Percentiles rank a stretch among this genome's conserved stretches.
These are phyloP conservation scores for Trichoderma orchidacearum DNA, from an alignment of 495 filamentous ascomycete species.

Conservation along the genomic window DNA sequence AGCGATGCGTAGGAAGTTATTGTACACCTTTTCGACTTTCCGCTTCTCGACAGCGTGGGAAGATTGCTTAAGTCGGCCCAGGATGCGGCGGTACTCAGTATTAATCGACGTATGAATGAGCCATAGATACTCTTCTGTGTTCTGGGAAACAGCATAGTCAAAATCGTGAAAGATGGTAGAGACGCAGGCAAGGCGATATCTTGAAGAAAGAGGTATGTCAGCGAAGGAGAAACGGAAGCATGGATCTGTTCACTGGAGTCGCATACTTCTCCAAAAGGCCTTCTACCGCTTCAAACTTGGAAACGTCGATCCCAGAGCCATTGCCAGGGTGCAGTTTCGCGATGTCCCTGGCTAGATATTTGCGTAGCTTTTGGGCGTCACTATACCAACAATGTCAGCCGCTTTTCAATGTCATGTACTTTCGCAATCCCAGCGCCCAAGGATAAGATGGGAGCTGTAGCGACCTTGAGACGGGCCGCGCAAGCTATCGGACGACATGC, in stretches of 20 bases:
- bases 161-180: constrained; percentile 62
- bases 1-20: constrained; percentile 70
- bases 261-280: constrained; percentile 16
- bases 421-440: background rate
- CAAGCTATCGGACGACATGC: background rate
- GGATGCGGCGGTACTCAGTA: constrained; percentile 52
- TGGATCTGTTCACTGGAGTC: background rate
- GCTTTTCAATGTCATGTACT: background rate
- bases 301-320: constrained; percentile 10
- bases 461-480: too few relatives aligned
- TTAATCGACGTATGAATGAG: constrained; percentile 65
- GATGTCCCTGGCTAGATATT: constrained; percentile 12
- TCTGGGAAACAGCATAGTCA: constrained; percentile 45
- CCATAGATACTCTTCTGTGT: constrained; percentile 66
- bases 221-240: background rate
- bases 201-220: constrained; percentile 22
- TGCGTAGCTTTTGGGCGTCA: constrained; percentile 16
- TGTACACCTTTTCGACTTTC: constrained; percentile 67
- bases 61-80: constrained; percentile 24
- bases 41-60: constrained; percentile 62
- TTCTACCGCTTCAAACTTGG: constrained; percentile 17
- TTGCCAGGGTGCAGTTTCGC: constrained; percentile 12
- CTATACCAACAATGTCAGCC: constrained; percentile 5
- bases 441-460: too few relatives aligned
- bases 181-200: constrained; percentile 57